phyloP scores from a whole-genome alignment of 345 rosid species.

The Carallia pectinifolia region DNA sequence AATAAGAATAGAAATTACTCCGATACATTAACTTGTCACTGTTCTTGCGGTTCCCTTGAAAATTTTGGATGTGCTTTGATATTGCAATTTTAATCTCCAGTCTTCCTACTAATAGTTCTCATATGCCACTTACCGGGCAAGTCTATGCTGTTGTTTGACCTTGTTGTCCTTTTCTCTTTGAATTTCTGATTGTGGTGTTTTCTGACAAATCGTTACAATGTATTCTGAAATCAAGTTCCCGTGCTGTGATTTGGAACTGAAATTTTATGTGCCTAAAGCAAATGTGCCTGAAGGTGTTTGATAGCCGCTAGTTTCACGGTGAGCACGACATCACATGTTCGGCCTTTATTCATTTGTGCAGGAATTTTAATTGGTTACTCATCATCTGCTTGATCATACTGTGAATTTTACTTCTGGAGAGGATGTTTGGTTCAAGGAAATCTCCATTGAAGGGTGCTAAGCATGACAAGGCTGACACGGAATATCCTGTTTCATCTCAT shows the following conservation, averaged over 20 bases:
- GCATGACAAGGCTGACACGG: conserved; percentile 53
- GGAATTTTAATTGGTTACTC: conserved; percentile 28
- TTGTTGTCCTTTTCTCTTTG: too few relatives aligned
- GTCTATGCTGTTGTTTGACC: not conserved
- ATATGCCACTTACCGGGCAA: not conserved
- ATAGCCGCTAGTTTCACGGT: not conserved
- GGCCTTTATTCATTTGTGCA: conserved; percentile 25
- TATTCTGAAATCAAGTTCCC: too few relatives aligned
- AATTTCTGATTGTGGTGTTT: too few relatives aligned
- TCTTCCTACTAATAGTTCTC: not conserved
- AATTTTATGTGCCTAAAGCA: not conserved
- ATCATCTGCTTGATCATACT: conserved; percentile 16
- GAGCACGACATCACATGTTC: conserved; percentile 12
- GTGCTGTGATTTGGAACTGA: not conserved
- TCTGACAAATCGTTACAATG: too few relatives aligned
- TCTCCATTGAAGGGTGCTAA: conserved; percentile 58
- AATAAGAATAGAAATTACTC: not conserved
- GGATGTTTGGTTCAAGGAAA: conserved; percentile 67
- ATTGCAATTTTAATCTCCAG: not conserved
- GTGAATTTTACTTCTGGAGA: conserved; percentile 17
- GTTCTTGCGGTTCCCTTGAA: conserved; percentile 5
- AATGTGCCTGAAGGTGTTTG: not conserved
- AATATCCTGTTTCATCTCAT: conserved; percentile 32
- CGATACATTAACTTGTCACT: not conserved
- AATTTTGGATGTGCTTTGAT: not conserved